Percentiles rank a stretch among this genome's conserved stretches.
These are phyloP conservation scores for Luzula sylvatica DNA, from an alignment of 176 grass and related monocot genomes.

Conservation along the genomic window DNA sequence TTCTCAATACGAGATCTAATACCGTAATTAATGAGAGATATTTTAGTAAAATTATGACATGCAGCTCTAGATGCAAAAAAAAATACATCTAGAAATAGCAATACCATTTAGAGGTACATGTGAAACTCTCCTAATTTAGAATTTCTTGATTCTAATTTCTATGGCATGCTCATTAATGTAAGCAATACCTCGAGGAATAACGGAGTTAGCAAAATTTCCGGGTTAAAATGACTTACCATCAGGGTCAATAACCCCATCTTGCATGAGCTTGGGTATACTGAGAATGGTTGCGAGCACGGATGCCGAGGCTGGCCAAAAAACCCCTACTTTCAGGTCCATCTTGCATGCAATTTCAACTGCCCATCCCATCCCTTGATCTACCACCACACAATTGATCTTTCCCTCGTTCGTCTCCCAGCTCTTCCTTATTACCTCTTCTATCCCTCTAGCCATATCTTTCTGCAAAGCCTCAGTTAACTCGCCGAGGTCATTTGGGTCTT, in stretches of 20 bases:
- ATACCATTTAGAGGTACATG: neutral
- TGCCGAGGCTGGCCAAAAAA: neutral
- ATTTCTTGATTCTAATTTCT: neutral
- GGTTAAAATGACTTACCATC: constrained; percentile 1
- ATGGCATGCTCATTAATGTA: neutral
- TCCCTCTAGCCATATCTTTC: neutral
- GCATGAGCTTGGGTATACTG: constrained; percentile 2
- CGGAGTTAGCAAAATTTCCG: neutral
- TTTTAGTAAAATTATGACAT: too few species aligned
- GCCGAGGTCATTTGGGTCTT: constrained; percentile 17
- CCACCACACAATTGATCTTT: neutral
- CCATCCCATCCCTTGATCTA: constrained; percentile 5
- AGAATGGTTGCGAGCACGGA: neutral
- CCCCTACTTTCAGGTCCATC: neutral
- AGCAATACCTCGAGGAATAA: neutral
- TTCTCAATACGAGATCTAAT: too few species aligned
- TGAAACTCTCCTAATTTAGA: neutral
- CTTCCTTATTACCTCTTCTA: constrained; percentile 16
- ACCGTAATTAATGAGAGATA: too few species aligned
- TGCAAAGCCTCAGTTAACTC: neutral
- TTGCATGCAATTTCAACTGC: constrained; percentile 6
- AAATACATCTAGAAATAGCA: neutral
- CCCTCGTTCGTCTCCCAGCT: neutral
- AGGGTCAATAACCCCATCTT: neutral
- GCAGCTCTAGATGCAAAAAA: too few species aligned